phyloP scores from a whole-genome alignment of 2,329 filamentous ascomycete species.

The Pestalotiopsis fici region DNA sequence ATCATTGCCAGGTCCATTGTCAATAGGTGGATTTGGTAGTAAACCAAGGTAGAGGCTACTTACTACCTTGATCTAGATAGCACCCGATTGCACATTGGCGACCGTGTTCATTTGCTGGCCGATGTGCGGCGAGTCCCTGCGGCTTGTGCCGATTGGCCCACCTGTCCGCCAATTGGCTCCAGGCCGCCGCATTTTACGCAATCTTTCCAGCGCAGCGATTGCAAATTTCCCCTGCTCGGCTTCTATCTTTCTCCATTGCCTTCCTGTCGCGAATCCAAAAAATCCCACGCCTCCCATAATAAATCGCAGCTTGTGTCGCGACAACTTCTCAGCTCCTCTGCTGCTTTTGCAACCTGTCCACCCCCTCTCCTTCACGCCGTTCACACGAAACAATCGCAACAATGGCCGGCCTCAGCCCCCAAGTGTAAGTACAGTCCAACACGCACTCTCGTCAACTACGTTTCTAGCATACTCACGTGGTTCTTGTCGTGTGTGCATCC shows the following conservation, averaged over 20 bases:
- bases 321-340: not conserved
- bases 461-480: too few species aligned
- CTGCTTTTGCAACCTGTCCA: slow-evolving; percentile 11
- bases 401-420: slow-evolving; percentile 61
- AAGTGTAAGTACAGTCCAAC: slow-evolving; percentile 53
- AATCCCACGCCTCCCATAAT: not conserved
- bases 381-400: slow-evolving; percentile 32
- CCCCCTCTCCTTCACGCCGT: not conserved
- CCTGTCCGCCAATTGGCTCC: not conserved
- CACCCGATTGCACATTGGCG: not conserved
- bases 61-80: not conserved
- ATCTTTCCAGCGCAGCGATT: slow-evolving; percentile 7
- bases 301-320: not conserved
- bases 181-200: not conserved
- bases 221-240: not conserved
- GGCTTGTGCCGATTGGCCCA: not conserved
- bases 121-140: not conserved
- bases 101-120: not conserved
- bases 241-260: slow-evolving; percentile 20
- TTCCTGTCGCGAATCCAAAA: slow-evolving; percentile 13
- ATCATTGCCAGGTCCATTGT: too few species aligned
- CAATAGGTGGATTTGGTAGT: too few species aligned
- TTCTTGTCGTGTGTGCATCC: not conserved
- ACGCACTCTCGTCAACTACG: not conserved
- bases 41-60: too few species aligned